Evolutionary conservation across 1,284 basidiomycete species (phyloP), one percentile per base, ranked within the genome.

Genomic region (Irpex sp.): DNA sequence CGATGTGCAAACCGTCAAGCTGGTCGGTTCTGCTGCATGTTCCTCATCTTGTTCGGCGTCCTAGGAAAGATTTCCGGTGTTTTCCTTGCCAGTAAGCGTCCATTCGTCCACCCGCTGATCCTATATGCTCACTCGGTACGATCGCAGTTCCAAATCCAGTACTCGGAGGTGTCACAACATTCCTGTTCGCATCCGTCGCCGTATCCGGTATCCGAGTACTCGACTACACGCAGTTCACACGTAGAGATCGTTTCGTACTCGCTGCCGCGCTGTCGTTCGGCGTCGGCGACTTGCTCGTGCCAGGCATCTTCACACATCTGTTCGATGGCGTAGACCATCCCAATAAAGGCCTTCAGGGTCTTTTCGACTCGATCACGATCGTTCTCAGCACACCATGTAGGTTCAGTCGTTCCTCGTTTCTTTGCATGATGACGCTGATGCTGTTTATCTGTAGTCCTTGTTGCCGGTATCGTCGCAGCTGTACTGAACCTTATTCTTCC

Each of bases 131-230:
- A 19, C 48, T 18, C 65, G 56, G 66, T 3, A 65, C 60, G 39
- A n/a, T 45, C 6, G 28, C 51, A 84, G 78, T 93, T 62, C 93
- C 93, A 0, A 88, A 90, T 66, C 77, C 91, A 0, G 90, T 94
- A 8, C 81, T 95, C 0, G 93, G 93, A 2, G 91, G 91, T 4
- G 88, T 93, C 2, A 93, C 90, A 12, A 91, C 90, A 2, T 92
- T 90, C 76, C 77, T 91, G 56, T 88, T 88, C 62, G 71, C 71
- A 4, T 70, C 63, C 45, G 72, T 73, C 23, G 69, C 71, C 10
- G 66, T 67, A 5, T 90, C 88, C 0, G 92, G 93, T 56, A 64
- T 91, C 45, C 84, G 89, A 39, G 88, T 96, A 2, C 77, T 96
- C 37, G 80, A 86, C 1, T 85, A 83, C 68, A 77, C 82, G 53